phyloP scores from a whole-genome alignment of 192 early-diverging fungal species.

The Dissophora ornata region DNA sequence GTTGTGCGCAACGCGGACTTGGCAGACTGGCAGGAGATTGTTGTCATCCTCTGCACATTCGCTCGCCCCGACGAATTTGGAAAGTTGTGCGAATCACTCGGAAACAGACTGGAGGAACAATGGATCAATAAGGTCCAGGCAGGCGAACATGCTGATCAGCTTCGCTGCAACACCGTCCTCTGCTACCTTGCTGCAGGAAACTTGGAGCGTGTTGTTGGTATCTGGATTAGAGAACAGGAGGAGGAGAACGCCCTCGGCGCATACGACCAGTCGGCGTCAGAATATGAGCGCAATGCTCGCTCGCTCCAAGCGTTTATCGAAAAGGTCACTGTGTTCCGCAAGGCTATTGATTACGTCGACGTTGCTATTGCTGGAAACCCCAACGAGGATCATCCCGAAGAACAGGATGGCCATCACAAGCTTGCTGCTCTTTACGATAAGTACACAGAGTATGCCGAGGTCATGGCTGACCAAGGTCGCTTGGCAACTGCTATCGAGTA shows the following conservation, averaged over 20 bases:
- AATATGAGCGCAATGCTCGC: constrained; percentile 60
- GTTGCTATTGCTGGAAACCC: constrained; percentile 63
- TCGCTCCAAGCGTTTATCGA: constrained; percentile 86
- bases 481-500: constrained; percentile 79
- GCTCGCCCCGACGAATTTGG: constrained; percentile 86
- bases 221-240: constrained; percentile 80
- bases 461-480: constrained; percentile 82
- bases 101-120: constrained; percentile 67
- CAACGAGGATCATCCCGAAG: constrained; percentile 51
- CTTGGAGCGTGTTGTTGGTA: constrained; percentile 80
- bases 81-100: constrained; percentile 74
- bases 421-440: constrained; percentile 83
- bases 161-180: constrained; percentile 75
- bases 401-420: constrained; percentile 55
- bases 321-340: constrained; percentile 92
- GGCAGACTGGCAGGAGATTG: constrained; percentile 91
- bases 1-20: constrained; percentile 82
- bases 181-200: constrained; percentile 87
- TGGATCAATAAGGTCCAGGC: constrained; percentile 41
- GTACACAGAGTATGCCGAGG: constrained; percentile 89
- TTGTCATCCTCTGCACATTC: constrained; percentile 96
- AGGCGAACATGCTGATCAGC: constrained; percentile 31
- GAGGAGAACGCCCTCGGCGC: constrained; percentile 54
- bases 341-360: constrained; percentile 93
- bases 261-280: constrained; percentile 33